These are phyloP conservation scores for Tuber microsphaerosporum DNA, from an alignment of 495 filamentous ascomycete species.

Conservation along the genomic window DNA sequence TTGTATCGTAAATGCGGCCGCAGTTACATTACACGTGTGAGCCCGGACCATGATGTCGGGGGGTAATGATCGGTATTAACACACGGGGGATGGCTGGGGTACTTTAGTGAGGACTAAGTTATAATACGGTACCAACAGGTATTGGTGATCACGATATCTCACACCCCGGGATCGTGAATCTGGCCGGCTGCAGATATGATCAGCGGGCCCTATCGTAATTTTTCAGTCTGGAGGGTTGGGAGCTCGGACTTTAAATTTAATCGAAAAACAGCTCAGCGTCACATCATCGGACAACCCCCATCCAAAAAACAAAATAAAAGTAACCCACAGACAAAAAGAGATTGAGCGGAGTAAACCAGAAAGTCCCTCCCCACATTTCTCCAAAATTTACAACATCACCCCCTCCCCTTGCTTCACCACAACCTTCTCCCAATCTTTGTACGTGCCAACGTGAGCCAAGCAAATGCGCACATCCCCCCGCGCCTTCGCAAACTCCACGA, in stretches of 20 bases:
- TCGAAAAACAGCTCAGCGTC: not conserved
- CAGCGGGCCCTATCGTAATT: not conserved
- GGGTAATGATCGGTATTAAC: not conserved
- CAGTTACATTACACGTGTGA: too few species aligned
- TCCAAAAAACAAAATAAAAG: not conserved
- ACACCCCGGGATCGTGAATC: not conserved
- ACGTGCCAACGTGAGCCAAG: constrained; percentile 20
- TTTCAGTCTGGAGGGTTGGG: not conserved
- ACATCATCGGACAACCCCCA: not conserved
- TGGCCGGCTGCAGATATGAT: not conserved
- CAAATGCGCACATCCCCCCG: constrained; percentile 17
- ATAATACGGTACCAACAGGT: not conserved
- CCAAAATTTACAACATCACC: not conserved
- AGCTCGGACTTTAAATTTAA: not conserved
- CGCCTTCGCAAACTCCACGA: constrained; percentile 11
- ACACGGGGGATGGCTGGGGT: not conserved
- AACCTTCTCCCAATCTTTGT: constrained; percentile 16
- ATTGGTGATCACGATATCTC: not conserved
- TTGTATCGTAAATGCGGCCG: not conserved
- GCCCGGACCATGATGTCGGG: too few species aligned
- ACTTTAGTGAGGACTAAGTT: not conserved
- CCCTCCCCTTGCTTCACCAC: not conserved
- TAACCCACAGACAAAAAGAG: not conserved
- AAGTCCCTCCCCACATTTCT: not conserved
- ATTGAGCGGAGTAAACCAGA: not conserved